Percentiles rank a stretch among this genome's conserved stretches.
Evolutionary conservation across 352 stramenopile genomes (phyloP).

Genomic region (Phytophthora vignae): DNA sequence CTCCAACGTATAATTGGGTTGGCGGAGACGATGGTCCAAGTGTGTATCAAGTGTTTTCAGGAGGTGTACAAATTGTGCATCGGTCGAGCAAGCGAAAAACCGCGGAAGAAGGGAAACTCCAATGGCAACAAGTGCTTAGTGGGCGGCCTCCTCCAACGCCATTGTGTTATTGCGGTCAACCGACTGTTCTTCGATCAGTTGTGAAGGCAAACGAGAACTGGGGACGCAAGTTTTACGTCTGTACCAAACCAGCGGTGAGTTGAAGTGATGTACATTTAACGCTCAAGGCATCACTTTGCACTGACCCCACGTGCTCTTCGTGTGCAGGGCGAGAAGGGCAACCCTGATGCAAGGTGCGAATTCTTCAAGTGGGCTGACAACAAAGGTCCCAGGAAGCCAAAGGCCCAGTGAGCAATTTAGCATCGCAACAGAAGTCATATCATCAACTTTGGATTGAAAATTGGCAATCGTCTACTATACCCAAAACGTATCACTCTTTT

Average conservation of each 20-base stretch:
- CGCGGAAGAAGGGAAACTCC: conserved; percentile 36
- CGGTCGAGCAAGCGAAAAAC: conserved; percentile 47
- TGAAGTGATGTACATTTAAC: too few species aligned
- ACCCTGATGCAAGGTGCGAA: conserved; percentile 82
- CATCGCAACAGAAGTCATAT: background rate
- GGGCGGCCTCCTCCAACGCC: conserved; percentile 51
- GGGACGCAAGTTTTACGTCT: conserved; percentile 89
- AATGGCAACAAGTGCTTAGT: conserved; percentile 77
- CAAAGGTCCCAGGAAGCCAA: conserved; percentile 37
- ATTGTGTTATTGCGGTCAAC: conserved; percentile 69
- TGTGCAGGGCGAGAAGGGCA: conserved; percentile 27
- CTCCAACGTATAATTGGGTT: background rate
- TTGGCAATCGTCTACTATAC: conserved; percentile 27
- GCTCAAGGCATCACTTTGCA: too few species aligned
- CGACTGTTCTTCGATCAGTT: conserved; percentile 78
- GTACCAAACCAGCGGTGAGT: conserved; percentile 60
- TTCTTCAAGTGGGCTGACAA: conserved; percentile 87
- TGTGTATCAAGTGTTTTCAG: conserved; percentile 21
- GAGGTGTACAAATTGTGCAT: conserved; percentile 17
- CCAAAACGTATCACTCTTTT: conserved; percentile 34
- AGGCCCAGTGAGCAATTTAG: conserved; percentile 5
- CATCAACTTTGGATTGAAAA: conserved; percentile 26
- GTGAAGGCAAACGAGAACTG: conserved; percentile 85
- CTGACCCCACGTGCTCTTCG: background rate
- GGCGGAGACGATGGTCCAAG: conserved; percentile 2